phyloP scores from a whole-genome alignment of 2,329 filamentous ascomycete genomes.

The Fusarium penzigii region DNA sequence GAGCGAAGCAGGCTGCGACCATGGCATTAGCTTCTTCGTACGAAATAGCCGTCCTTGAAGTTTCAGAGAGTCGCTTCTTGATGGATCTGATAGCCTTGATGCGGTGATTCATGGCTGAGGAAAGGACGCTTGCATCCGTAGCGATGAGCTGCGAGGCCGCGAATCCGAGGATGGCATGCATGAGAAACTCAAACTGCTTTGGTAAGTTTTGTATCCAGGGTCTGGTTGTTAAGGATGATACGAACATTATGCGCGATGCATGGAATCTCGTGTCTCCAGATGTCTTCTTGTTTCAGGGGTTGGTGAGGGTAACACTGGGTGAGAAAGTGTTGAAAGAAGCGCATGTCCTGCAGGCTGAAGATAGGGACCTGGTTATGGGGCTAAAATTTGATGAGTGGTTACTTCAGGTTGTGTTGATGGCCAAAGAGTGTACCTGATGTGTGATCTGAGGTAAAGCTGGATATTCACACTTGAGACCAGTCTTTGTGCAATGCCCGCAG shows the following conservation, averaged over 20 bases:
- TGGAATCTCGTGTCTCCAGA: slow-evolving; percentile 69
- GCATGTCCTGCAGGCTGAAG: slow-evolving; percentile 65
- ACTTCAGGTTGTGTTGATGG: not conserved
- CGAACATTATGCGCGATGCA: slow-evolving; percentile 66
- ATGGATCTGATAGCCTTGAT: slow-evolving; percentile 65
- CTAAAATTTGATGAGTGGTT: slow-evolving; percentile 30
- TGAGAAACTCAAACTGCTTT: slow-evolving; percentile 62
- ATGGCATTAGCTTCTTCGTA: slow-evolving; percentile 60
- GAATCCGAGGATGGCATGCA: slow-evolving; percentile 70
- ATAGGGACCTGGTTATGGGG: slow-evolving; percentile 59
- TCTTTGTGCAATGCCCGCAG: slow-evolving; percentile 65
- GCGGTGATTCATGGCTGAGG: slow-evolving; percentile 64
- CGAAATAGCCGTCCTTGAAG: slow-evolving; percentile 40
- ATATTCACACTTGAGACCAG: slow-evolving; percentile 64
- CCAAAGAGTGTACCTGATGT: slow-evolving; percentile 46
- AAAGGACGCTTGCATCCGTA: slow-evolving; percentile 51
- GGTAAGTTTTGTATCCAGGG: not conserved
- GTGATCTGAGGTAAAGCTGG: slow-evolving; percentile 51
- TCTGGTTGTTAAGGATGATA: not conserved
- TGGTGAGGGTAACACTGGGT: slow-evolving; percentile 63
- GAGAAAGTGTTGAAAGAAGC: slow-evolving; percentile 69
- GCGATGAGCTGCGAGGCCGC: slow-evolving; percentile 65
- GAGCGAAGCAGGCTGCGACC: slow-evolving; percentile 59
- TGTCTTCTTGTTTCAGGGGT: slow-evolving; percentile 63
- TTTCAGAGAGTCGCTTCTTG: slow-evolving; percentile 53